phyloP scores from a whole-genome alignment of 2,329 filamentous ascomycete genomes.

The Cladosporium sp. region DNA sequence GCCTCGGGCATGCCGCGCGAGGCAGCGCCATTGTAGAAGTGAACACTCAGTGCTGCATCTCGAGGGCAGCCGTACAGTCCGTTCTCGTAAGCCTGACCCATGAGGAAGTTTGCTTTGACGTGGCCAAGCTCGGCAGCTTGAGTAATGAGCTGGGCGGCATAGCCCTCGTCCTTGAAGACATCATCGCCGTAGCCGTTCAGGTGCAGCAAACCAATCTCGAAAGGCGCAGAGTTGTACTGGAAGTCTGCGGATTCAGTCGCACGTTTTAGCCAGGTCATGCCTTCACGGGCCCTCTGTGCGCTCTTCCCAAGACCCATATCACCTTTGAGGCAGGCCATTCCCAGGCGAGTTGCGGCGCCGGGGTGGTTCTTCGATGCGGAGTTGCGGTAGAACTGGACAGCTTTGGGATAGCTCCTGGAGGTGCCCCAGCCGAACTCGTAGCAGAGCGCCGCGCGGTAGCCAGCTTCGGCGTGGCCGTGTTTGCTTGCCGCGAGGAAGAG shows the following conservation, averaged over 20 bases:
- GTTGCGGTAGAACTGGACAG: slow-evolving; percentile 87
- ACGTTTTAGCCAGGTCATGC: slow-evolving; percentile 93
- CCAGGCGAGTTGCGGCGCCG: slow-evolving; percentile 89
- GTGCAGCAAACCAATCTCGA: slow-evolving; percentile 84
- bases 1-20: slow-evolving; percentile 79
- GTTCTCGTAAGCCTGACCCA: slow-evolving; percentile 97
- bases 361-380: slow-evolving; percentile 93
- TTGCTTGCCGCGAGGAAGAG: slow-evolving; percentile 93
- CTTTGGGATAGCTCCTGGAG: slow-evolving; percentile 84
- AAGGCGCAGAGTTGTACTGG: slow-evolving; percentile 92
- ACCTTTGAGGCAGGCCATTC: slow-evolving; percentile 83
- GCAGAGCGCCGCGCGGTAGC: slow-evolving; percentile 87
- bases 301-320: slow-evolving; percentile 78
- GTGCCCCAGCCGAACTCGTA: slow-evolving; percentile 99
- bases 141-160: slow-evolving; percentile 91
- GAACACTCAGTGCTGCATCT: slow-evolving; percentile 89
- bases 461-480: slow-evolving; percentile 95
- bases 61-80: slow-evolving; percentile 83
- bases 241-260: slow-evolving; percentile 84
- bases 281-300: slow-evolving; percentile 72
- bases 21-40: slow-evolving; percentile 94
- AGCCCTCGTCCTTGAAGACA: slow-evolving; percentile 85
- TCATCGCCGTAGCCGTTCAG: slow-evolving; percentile 93
- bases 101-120: slow-evolving; percentile 77
- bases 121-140: slow-evolving; percentile 92